Conservation (phyloP, 2,329 filamentous ascomycete genomes). For the Nannizzia gypsea region DNA sequence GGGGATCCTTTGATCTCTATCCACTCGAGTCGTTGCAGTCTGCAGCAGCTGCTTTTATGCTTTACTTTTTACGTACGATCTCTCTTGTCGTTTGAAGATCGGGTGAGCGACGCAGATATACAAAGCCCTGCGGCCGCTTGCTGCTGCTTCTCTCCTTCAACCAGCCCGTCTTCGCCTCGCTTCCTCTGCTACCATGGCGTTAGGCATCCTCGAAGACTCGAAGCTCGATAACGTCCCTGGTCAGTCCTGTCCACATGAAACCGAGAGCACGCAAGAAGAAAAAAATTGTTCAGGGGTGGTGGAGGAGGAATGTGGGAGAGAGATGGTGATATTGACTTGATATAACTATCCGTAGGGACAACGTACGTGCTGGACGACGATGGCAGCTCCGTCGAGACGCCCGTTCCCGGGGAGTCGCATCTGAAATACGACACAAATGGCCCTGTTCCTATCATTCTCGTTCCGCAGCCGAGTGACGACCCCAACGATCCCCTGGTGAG, state of each 20-base stretch:
- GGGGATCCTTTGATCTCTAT: too few relatives aligned
- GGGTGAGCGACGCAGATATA: too few relatives aligned
- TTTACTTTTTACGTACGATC: too few relatives aligned
- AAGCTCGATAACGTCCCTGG: slow-evolving; percentile 61
- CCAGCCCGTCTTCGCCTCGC: background rate
- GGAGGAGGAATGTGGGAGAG: slow-evolving; percentile 11
- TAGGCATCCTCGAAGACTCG: slow-evolving; percentile 61
- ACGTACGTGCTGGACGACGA: slow-evolving; percentile 52
- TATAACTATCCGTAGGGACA: slow-evolving; percentile 27
- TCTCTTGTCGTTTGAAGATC: too few relatives aligned
- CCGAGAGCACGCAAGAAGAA: slow-evolving; percentile 9
- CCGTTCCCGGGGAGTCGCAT: slow-evolving; percentile 24
- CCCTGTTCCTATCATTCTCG: slow-evolving; percentile 59
- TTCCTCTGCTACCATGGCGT: slow-evolving; percentile 43
- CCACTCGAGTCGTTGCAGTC: too few relatives aligned
- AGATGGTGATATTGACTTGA: background rate
- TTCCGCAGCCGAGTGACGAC: slow-evolving; percentile 83
- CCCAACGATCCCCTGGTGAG: slow-evolving; percentile 72
- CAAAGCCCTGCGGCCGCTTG: too few relatives aligned
- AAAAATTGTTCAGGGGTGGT: too few relatives aligned
- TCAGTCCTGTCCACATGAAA: slow-evolving; percentile 30
- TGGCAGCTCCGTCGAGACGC: slow-evolving; percentile 34
- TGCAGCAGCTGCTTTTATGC: too few relatives aligned
- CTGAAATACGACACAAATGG: slow-evolving; percentile 65
- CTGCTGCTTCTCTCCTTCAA: too few relatives aligned